Conservation (phyloP, 106 monocot genomes). For the Dendrobium nobile region DNA sequence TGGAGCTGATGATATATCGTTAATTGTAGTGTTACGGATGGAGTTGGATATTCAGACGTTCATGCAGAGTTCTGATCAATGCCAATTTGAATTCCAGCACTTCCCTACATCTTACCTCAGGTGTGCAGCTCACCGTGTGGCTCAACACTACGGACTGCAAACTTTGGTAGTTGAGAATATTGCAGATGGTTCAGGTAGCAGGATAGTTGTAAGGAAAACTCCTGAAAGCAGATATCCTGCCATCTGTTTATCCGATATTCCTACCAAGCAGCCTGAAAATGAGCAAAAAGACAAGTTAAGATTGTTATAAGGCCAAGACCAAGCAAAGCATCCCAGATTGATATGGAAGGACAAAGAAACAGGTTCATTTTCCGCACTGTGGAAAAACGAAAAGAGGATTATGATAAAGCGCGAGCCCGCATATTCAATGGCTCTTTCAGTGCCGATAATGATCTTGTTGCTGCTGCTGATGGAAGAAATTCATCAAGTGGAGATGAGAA, state of each 20-base stretch:
- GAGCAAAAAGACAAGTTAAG: slow-evolving; percentile 38
- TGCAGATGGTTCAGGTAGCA: slow-evolving; percentile 38
- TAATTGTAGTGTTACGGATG: slow-evolving; percentile 81
- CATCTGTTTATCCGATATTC: slow-evolving; percentile 58
- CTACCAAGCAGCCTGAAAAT: slow-evolving; percentile 40
- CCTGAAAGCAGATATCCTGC: slow-evolving; percentile 53
- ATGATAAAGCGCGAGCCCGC: slow-evolving; percentile 69
- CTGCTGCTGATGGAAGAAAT: slow-evolving; percentile 21
- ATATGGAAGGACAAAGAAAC: slow-evolving; percentile 16
- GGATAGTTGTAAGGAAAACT: slow-evolving; percentile 67
- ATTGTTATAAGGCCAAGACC: slow-evolving; percentile 64
- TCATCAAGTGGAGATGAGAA: slow-evolving; percentile 21
- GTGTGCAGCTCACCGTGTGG: slow-evolving; percentile 90
- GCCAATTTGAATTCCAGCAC: slow-evolving; percentile 89
- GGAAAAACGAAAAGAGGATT: slow-evolving; percentile 80
- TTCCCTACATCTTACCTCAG: slow-evolving; percentile 84
- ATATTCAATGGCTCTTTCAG: slow-evolving; percentile 48
- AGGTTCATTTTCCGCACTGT: slow-evolving; percentile 41
- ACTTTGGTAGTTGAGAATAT: slow-evolving; percentile 55
- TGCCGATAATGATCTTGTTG: slow-evolving; percentile 4
- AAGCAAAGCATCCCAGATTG: slow-evolving; percentile 24
- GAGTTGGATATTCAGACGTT: slow-evolving; percentile 90
- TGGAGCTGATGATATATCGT: background rate
- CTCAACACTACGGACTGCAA: slow-evolving; percentile 85
- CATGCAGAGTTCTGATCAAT: slow-evolving; percentile 54